A percentile compares a stretch with the other conserved stretches of the same genome.
phyloP scores from a whole-genome alignment of 2,329 filamentous ascomycete species.

The Penicillium sclerotigenum region DNA sequence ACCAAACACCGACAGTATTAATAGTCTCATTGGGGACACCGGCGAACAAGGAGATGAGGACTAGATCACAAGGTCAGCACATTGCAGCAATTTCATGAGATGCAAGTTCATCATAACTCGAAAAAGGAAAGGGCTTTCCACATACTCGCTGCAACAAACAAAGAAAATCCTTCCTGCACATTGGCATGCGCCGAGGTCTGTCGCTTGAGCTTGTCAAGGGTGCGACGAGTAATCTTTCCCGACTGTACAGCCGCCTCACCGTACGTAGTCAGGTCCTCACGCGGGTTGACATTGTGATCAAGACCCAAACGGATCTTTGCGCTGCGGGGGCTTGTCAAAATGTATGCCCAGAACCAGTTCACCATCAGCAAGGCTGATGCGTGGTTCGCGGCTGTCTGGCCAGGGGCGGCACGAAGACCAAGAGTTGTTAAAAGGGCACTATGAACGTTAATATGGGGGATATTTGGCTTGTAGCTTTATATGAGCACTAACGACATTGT shows the following conservation, averaged over 20 bases:
- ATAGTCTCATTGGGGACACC: constrained; percentile 35
- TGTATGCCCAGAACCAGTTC: constrained; percentile 43
- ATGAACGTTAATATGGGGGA: neutral
- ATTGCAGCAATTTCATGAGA: neutral
- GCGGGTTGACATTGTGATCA: constrained; percentile 41
- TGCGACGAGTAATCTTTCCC: constrained; percentile 35
- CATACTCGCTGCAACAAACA: constrained; percentile 39
- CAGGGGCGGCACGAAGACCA: constrained; percentile 22
- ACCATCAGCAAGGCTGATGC: constrained; percentile 36
- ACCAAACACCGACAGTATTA: constrained; percentile 38
- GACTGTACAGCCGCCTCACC: constrained; percentile 36
- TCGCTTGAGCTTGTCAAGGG: constrained; percentile 37
- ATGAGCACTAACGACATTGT: neutral
- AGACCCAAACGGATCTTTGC: constrained; percentile 33
- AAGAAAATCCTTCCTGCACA: constrained; percentile 35
- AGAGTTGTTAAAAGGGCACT: constrained; percentile 24
- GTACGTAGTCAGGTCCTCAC: constrained; percentile 38
- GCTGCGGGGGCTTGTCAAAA: constrained; percentile 35
- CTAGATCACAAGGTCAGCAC: constrained; percentile 11
- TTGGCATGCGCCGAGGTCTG: constrained; percentile 37
- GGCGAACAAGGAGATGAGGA: constrained; percentile 36
- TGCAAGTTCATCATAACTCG: neutral
- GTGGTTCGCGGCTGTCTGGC: constrained; percentile 21
- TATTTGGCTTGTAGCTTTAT: accelerated
- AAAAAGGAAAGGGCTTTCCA: neutral